phyloP scores from a whole-genome alignment of 2,329 filamentous ascomycete genomes.

The Diaporthe nobilis region DNA sequence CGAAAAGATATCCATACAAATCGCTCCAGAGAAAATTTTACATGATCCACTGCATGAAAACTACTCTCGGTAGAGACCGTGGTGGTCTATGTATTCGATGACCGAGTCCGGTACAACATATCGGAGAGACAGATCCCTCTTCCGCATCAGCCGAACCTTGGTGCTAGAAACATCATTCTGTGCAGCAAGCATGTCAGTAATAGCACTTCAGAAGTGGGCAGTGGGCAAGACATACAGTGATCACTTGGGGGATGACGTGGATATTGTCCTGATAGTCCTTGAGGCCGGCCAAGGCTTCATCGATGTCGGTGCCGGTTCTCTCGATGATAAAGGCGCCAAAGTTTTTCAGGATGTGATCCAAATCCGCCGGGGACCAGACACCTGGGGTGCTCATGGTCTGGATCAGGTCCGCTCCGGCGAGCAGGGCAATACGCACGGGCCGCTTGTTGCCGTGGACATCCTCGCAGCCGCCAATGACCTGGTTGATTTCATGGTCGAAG shows the following conservation, averaged over 20 bases:
- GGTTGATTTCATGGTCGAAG: conserved; percentile 91
- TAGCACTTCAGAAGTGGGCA: neutral
- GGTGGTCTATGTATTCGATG: conserved; percentile 79
- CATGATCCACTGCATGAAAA: neutral
- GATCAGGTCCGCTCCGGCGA: conserved; percentile 82
- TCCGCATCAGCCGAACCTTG: conserved; percentile 56
- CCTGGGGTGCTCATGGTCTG: conserved; percentile 80
- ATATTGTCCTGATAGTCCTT: conserved; percentile 89
- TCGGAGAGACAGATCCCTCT: conserved; percentile 85
- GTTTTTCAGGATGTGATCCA: conserved; percentile 88
- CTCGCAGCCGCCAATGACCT: conserved; percentile 80
- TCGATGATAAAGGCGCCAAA: conserved; percentile 92
- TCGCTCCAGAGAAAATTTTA: conserved; percentile 8
- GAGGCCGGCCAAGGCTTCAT: conserved; percentile 86
- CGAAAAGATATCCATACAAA: conserved; percentile 22
- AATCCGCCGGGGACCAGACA: conserved; percentile 87
- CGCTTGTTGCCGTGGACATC: conserved; percentile 76
- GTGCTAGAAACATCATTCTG: conserved; percentile 76
- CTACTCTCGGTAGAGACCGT: conserved; percentile 73
- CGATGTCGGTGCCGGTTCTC: conserved; percentile 88
- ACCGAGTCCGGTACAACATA: conserved; percentile 82
- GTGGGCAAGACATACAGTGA: conserved; percentile 80
- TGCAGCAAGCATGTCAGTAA: neutral
- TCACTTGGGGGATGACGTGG: conserved; percentile 88
- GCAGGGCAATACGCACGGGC: conserved; percentile 81